These are phyloP conservation scores for Strobilomyces dryophilus DNA, from an alignment of 768 basidiomycete genomes.

Conservation along the genomic window DNA sequence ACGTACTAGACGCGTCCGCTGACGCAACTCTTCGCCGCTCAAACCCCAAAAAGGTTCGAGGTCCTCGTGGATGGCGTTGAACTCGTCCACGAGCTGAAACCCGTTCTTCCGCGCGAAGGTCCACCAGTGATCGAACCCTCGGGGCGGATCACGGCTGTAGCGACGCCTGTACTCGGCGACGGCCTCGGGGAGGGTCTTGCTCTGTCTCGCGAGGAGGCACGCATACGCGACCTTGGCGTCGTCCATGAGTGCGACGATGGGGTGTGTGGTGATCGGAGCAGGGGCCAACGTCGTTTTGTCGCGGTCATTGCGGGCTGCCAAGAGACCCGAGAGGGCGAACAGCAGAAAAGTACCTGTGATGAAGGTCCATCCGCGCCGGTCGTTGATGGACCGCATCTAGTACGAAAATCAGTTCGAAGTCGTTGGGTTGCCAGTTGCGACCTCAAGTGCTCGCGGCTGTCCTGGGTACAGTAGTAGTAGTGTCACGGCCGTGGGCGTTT, in stretches of 20 bases:
- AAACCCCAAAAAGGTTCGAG: conserved; percentile 82
- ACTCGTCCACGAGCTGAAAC: conserved; percentile 86
- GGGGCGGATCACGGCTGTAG: conserved; percentile 77
- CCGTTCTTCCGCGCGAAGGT: conserved; percentile 66
- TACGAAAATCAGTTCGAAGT: not conserved
- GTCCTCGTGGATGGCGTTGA: conserved; percentile 74
- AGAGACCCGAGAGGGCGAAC: conserved; percentile 49
- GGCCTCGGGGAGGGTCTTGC: conserved; percentile 72
- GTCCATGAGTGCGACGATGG: conserved; percentile 80
- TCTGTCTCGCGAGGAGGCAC: conserved; percentile 66
- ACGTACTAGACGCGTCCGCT: conserved; percentile 53
- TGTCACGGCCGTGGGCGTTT: too few species aligned
- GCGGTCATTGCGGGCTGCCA: conserved; percentile 32
- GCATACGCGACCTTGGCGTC: conserved; percentile 77
- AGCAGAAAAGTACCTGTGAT: conserved; percentile 38
- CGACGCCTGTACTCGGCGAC: conserved; percentile 77
- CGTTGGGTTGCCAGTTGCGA: not conserved
- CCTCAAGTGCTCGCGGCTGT: too few species aligned
- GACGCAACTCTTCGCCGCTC: conserved; percentile 65
- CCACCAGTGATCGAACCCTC: conserved; percentile 92
- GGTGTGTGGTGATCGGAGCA: conserved; percentile 44
- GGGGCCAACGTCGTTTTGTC: not conserved
- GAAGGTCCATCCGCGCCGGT: conserved; percentile 37
- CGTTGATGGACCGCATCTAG: conserved; percentile 15
- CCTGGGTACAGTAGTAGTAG: too few species aligned